Percentiles rank a stretch among this genome's conserved stretches.
Evolutionary conservation across 495 filamentous ascomycete species (phyloP).

Genomic region (Neurospora sp.): DNA sequence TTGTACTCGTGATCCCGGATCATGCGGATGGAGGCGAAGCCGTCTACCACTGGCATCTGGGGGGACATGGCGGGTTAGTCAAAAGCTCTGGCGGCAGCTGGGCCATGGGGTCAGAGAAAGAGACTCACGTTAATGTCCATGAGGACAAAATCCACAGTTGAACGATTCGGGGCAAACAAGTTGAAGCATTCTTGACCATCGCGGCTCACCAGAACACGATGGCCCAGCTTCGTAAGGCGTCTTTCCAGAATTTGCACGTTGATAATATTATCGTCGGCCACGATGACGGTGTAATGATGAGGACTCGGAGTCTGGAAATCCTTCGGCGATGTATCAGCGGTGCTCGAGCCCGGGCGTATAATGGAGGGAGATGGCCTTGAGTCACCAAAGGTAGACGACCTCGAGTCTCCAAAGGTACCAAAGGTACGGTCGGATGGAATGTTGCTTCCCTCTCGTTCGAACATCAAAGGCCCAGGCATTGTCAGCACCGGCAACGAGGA

Average conservation of each 20-base stretch:
- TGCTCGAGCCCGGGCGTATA: neutral
- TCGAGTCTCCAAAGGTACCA: neutral
- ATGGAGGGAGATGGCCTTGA: constrained; percentile 6
- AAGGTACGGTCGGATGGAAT: neutral
- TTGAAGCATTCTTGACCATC: constrained; percentile 73
- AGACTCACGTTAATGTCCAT: constrained; percentile 16
- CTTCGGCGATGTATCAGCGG: constrained; percentile 2
- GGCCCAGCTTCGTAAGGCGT: constrained; percentile 60
- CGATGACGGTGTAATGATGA: constrained; percentile 50
- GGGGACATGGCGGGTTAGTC: neutral
- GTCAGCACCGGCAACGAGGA: constrained; percentile 11
- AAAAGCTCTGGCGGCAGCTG: too few relatives aligned
- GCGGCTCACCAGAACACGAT: constrained; percentile 54
- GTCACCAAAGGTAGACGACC: neutral
- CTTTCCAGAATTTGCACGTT: constrained; percentile 73
- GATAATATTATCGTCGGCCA: constrained; percentile 77
- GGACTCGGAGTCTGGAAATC: constrained; percentile 5
- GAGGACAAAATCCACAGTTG: constrained; percentile 15
- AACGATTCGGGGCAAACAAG: constrained; percentile 32
- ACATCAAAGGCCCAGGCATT: constrained; percentile 5
- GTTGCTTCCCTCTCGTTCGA: neutral
- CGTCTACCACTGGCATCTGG: constrained; percentile 18
- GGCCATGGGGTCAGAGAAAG: too few relatives aligned
- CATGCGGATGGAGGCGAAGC: constrained; percentile 8
- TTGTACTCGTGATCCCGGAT: constrained; percentile 11